Base-by-base conservation (phyloP, 768 basidiomycete species). In the Megacollybia marginata region DNA sequence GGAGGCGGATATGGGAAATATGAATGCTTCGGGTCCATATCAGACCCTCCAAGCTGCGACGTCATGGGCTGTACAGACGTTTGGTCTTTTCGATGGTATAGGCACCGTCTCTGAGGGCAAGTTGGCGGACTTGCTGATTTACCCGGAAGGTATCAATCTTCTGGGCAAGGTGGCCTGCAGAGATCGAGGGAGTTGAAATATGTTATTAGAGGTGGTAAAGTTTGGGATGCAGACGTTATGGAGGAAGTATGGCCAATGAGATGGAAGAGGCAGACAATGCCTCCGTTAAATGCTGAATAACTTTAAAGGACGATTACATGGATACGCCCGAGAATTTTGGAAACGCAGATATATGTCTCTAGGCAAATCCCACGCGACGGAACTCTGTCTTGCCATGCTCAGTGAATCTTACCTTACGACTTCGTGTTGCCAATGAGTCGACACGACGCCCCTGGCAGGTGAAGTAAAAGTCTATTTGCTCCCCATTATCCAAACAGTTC, bases 31-130 rank as follows among this genome's bases (percentile, higher is more conserved):
- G 54, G 79, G 66, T 23, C 85, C 83, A 57, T 88, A 85, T 56
- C 82, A 88, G 83, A 79, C 82, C 34, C 65, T 88, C 36, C 78
- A 76, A 47, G 82, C 85, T 1, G 86, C 86, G 4, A 88, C 85
- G 6, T 74, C 77, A 0, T 72, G 73, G 13, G 85, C 80, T 11
- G 86, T 85, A 2, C 68, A 66, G 47, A 83, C 84, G 0, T 75
- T 87, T 16, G 85, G 85, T 38, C 69, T 88, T 31, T 72, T 73
- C 53, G 53, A 66, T 31, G 80, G 85, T 2, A 60, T 88, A 6
- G 86, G 86, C 13, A 79, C 82, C 0, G 69, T 88, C 11, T 73
- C 78, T 4, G 64, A 58, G 6, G 83, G 82, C 20, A 87, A 88
- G 61, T 75, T 88, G 5, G 86, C 85, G 1, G 86, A 88, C 58